Evolutionary conservation across 2,329 filamentous ascomycete species (phyloP), one percentile per base, ranked within the genome.

Genomic region (Lasiodiplodia gonubiensis): DNA sequence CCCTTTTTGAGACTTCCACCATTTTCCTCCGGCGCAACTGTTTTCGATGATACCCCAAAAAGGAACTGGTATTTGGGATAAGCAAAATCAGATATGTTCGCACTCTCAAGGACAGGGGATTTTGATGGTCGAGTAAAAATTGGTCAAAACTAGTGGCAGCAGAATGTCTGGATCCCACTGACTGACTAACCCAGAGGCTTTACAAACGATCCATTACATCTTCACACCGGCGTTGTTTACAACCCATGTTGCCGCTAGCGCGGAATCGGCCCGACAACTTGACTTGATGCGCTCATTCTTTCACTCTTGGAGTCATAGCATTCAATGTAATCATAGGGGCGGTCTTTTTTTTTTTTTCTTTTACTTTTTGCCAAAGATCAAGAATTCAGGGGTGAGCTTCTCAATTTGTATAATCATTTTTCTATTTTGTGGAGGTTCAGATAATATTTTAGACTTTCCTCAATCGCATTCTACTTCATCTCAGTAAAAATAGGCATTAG

Each of bases 11-110:
- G 23, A 53, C 21, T 46, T 59, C 30, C 30, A 37, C 33, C 52
- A 46, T 21, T 51, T 64, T 51, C 39, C 21, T 66, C 64, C 39
- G 64, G 64, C 64, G 53, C 64, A 37, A 57, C 21, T 66, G 52
- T 66, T 66, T 66, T 66, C 53, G 46, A 55, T 66, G 64, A 66
- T 66, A 66, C 64, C 64, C 64, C 59, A 49, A 63, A 63, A 63
- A 63, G 59, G 59, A 63, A 51, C 46, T 63, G 42, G 59, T 33
- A 51, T 63, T 51, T 46, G 59, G 59, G 33, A n/a, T 39, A 37
- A 35, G 25, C 42, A 63, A 18, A 35, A 48, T 35, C 21, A 51
- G 18, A 37, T 25, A 23, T n/a, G 8, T 11, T 30, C 35, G 12
- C 55, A 63, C 18, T 35, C 27, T 35, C 11, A 46, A 61, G 37